Base-by-base conservation (phyloP, 2,329 filamentous ascomycete species). In the Alternaria solani region DNA sequence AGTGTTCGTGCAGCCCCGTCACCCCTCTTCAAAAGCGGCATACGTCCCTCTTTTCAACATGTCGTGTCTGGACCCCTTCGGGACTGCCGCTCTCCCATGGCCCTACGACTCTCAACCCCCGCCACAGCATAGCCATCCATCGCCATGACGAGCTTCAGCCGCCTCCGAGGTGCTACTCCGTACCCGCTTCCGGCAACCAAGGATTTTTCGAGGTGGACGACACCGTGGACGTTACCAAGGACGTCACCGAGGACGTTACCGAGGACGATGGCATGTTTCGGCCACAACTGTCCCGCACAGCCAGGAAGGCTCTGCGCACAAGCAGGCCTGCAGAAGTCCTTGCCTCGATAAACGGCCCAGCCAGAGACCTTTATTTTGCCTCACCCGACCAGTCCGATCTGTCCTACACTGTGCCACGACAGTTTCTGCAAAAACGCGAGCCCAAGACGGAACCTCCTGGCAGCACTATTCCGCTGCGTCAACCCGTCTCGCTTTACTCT, bases 271-370 rank as follows among this genome's bases (percentile, higher is more conserved):
- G 28, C 18, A 47, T 39, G 4, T 69, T 68, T 44, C 62, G 52
- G 23, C 32, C 58, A 9, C 64, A 64, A 25, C 47, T 20, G 25
- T 70, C 69, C 14, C 60, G 64, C 34, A 41, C 20, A 7, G 58
- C 42, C 18, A 64, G 59, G 25, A 74, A 74, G 39, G 63, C 64
- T 18, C 55, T 41, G 38, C 68, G 70, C 16, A 52, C 44, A 34
- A 75, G 69, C 57, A 68, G 61, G 30, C 63, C 72, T 43, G 57
- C 47, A n/a, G 52, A 41, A 30, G 54, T 76, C 7, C 52, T 75
- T n/a, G 57, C 65, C 26, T 59, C 68, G 1, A 70, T 74, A 8
- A 59, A 63, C 6, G 51, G 59, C 12, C 51, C 61, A 3, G 61
- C 60, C 38, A 68, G 64, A 39, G 36, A 60, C 12, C 54, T 75